A percentile compares a stretch with the other conserved stretches of the same genome.
These are phyloP conservation scores for Monosporascus sp. DNA, from an alignment of 2,329 filamentous ascomycete genomes.

Conservation along the genomic window DNA sequence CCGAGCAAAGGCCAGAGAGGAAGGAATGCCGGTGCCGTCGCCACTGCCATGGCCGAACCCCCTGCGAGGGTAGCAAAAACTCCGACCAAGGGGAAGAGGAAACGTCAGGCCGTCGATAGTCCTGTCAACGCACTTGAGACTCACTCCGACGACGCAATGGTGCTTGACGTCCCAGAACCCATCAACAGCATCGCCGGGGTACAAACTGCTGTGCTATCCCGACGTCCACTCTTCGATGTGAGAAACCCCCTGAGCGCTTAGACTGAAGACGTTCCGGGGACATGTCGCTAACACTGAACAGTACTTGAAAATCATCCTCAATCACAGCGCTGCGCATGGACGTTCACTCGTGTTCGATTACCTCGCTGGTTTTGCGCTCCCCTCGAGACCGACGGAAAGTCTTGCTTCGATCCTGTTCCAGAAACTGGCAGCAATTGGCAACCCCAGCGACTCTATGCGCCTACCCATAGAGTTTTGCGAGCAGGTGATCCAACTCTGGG, in stretches of 20 bases:
- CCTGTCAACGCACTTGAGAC: conserved; percentile 58
- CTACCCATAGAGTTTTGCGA: conserved; percentile 61
- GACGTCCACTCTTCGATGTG: conserved; percentile 39
- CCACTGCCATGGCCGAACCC: conserved; percentile 40
- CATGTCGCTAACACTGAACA: conserved; percentile 24
- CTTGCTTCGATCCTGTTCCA: conserved; percentile 65
- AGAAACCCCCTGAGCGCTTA: conserved; percentile 7
- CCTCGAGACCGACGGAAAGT: conserved; percentile 55
- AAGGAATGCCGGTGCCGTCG: conserved; percentile 37
- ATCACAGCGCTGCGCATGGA: conserved; percentile 50
- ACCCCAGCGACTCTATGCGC: conserved; percentile 41
- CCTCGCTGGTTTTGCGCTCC: conserved; percentile 58
- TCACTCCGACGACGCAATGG: conserved; percentile 34
- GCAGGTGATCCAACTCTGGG: conserved; percentile 62
- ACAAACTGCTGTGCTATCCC: conserved; percentile 4
- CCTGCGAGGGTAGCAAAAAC: conserved; percentile 31
- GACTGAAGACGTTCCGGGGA: too few relatives aligned
- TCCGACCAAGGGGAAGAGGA: conserved; percentile 66
- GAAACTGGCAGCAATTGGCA: conserved; percentile 54
- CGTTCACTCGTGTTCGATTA: conserved; percentile 62
- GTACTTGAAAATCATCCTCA: conserved; percentile 59
- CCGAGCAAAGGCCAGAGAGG: conserved; percentile 45
- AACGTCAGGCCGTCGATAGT: conserved; percentile 60
- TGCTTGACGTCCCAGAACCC: conserved; percentile 24
- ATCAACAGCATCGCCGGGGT: conserved; percentile 8